Base-by-base conservation (phyloP, 768 basidiomycete species). In the Megacollybia marginata region DNA sequence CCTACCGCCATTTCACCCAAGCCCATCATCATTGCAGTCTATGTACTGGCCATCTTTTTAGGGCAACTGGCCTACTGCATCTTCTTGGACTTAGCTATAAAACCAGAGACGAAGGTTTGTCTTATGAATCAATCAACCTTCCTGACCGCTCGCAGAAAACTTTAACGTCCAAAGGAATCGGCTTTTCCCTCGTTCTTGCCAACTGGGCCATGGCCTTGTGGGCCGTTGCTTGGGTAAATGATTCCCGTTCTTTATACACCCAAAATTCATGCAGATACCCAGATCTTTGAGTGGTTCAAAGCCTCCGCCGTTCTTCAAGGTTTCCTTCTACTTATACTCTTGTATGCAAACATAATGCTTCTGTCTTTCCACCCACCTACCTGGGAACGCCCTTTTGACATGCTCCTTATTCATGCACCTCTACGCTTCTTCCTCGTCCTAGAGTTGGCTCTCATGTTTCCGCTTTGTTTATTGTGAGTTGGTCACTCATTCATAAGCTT, bases 321-420 rank as follows among this genome's bases (percentile, higher is more conserved):
- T 0, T 58, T 92, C 32, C 67, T 92, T 5, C 66, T 88, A 2
- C 65, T 90, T 46, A 62, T 88, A 42, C 71, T 96, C 1, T 57
- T 90, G 9, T 93, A 90, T 55, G 83, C 90, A 48, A 92, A 92
- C 60, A 58, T 92, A 43, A 82, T 81, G 0, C 73, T 95, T 6
- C 69, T 92, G 40, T 67, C 84, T 13, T 91, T 93, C 59, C 85
- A 86, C 44, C 65, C 74, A 0, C 85, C 85, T 0, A 75, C 69
- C 0, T 68, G 68, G 19, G 62, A 67, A 0, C 75, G 82, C 1
- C 90, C 89, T 0, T 63, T 94, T 36, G 91, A 93, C 62, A 81
- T 79, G 33, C 73, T 83, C 0, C 82, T 94, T 55, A 88, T 96
- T 49, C 93, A 96, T 56, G 87, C 88, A 0, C 94, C 94, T 0